Evolutionary conservation across 345 rosid species (phyloP), one percentile per base, ranked within the genome.

Genomic region (Hirschfeldia incana): DNA sequence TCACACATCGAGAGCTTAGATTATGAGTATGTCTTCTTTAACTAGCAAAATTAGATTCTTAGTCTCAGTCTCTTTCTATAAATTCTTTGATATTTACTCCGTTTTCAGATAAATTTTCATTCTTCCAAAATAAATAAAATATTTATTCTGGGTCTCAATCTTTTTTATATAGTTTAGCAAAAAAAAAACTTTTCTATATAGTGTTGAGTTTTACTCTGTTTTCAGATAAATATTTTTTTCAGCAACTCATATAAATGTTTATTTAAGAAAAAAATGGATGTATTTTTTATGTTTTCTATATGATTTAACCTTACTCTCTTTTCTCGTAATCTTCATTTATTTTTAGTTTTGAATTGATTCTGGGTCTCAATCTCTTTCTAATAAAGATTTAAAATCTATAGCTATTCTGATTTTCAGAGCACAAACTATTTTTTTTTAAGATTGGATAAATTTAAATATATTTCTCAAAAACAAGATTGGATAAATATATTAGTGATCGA

Each of bases 1-100:
- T 89, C 98, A 17, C 85, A 89, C 65, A 87, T 94, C 4, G 97
- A 94, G 82, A 94, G 97, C 87, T 85, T 92, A 84, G 94, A 94
- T 72, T 92, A 94, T 55, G 97, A 92, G 98, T 94, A 85, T 85
- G 76, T 80, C 67, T 58, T 72, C 16, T 29, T 44, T 62, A 15
- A 15, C 55, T 64, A 44, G 8, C 16, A 36, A 17, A 63, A 59
- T 62, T n/a, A 5, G 36, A 15, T 27, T 16, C 36, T 27, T 2
- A 46, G 3, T 64, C 27, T 74, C n/a, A 64, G 1, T 71, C 10
- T 33, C 16, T 63, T 62, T 32, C 11, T 64, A 27, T 17, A 33
- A 33, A 28, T 2, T 2, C 3, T 37, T 36, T 29, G 4, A 51
- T 29, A 3, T 70, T 70, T 51, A 36, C 51, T 78, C 66, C 51